Base-by-base conservation (phyloP, 169 alveolate species). In the Cryptosporidium sp. region DNA sequence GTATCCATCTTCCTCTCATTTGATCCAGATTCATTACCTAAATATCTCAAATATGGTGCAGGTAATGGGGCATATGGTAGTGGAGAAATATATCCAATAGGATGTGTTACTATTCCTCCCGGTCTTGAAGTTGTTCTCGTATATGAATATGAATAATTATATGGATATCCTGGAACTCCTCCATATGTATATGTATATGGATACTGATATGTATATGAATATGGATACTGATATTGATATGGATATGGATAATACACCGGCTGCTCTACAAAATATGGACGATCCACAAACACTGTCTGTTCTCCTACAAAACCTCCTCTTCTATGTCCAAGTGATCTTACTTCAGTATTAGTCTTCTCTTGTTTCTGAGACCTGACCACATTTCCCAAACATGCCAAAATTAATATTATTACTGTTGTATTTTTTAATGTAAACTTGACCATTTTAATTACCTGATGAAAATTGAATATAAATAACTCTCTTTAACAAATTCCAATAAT, bases 91-190 rank as follows among this genome's bases (percentile, higher is more conserved):
- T 33, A 31, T 2, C 50, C 50, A 10, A 65, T 51, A 3, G 71
- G 71, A 1, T 26, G 51, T 18, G 71, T 14, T 7, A 65, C 4
- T n/a, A 55, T 37, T 23, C 62, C 62, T 52, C 71, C 50, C 29
- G 86, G 86, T 58, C 86, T 73, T n/a, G 67, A 55, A n/a, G 86
- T 73, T 58, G 70, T 73, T 73, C 86, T 73, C 4, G 89, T 39
- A 23, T 80, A 80, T 59, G 75, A 23, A 65, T 80, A 80, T 61
- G 89, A 65, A 65, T 80, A 80, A 45, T 59, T 65, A 67, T 80
- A 59, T 12, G 71, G 71, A 65, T 65, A 65, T 65, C 48, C 37
- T 7, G 70, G 43, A 4, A 33, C 37, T 62, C 37, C 48, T 41
- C 0, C 18, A 62, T 75, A 75, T 61, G 87, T 75, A 37, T 61